phyloP scores from a whole-genome alignment of 768 basidiomycete species.

The Tylopilus intermedius region DNA sequence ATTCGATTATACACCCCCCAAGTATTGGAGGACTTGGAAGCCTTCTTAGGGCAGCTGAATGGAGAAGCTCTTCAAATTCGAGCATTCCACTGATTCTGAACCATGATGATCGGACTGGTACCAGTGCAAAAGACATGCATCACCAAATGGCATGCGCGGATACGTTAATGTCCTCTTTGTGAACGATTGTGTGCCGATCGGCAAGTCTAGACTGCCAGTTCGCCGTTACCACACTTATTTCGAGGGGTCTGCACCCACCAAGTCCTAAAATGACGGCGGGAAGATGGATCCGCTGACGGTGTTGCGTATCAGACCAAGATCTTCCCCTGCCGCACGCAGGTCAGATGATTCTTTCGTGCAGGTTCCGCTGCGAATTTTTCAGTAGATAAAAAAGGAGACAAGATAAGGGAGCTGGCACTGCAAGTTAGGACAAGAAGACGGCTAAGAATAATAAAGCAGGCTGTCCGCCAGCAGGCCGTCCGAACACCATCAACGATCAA shows the following conservation, averaged over 20 bases:
- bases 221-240: neutral
- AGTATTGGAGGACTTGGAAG: neutral
- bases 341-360: neutral
- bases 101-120: neutral
- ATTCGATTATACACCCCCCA: neutral
- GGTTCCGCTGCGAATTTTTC: neutral
- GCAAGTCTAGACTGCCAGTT: neutral
- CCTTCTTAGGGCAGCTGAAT: neutral
- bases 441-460: constrained; percentile 5
- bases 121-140: neutral
- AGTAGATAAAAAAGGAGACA: neutral
- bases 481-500: constrained; percentile 15
- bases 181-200: constrained; percentile 9
- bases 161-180: constrained; percentile 7
- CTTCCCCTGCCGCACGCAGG: neutral
- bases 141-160: constrained; percentile 8
- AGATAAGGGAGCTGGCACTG: neutral
- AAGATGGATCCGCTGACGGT: neutral
- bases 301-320: neutral
- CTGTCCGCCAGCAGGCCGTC: constrained; percentile 5
- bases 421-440: constrained; percentile 5
- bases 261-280: neutral
- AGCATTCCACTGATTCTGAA: neutral
- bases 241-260: neutral
- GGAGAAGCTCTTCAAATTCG: neutral